Evolutionary conservation across 2,329 filamentous ascomycete species (phyloP).

Genomic region (Fusarium circinatum): DNA sequence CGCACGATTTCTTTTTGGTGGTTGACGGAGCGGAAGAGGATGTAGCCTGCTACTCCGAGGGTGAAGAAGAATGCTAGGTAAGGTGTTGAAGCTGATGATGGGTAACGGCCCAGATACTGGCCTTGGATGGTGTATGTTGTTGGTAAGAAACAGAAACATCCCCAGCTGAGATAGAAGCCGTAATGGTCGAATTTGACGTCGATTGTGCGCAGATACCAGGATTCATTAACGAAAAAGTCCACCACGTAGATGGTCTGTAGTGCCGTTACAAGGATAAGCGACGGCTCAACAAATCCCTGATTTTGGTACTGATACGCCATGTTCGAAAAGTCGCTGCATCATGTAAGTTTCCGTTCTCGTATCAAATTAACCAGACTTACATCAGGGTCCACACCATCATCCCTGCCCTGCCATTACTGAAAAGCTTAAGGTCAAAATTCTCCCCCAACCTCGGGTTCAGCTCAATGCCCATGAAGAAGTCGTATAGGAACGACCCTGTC

Average conservation of each 20-base stretch:
- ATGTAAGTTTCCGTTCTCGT: constrained; percentile 32
- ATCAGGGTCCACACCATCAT: constrained; percentile 60
- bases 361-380: constrained; percentile 35
- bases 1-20: constrained; percentile 57
- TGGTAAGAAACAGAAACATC: constrained; percentile 57
- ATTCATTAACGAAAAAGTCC: constrained; percentile 61
- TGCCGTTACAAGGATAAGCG: constrained; percentile 55
- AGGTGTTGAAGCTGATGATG: constrained; percentile 44
- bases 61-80: constrained; percentile 36
- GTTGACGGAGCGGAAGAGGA: constrained; percentile 57
- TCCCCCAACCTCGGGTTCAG: constrained; percentile 56
- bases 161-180: constrained; percentile 58
- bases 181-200: constrained; percentile 58
- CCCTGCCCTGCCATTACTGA: constrained; percentile 59
- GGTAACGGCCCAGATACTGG: constrained; percentile 58
- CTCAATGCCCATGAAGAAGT: constrained; percentile 59
- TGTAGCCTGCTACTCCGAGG: constrained; percentile 49
- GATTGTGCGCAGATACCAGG: constrained; percentile 60
- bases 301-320: constrained; percentile 54
- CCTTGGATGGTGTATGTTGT: constrained; percentile 59
- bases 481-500: constrained; percentile 52
- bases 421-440: constrained; percentile 58
- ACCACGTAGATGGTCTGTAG: constrained; percentile 58
- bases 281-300: constrained; percentile 49
- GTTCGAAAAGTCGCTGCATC: constrained; percentile 42